Conservation (phyloP, 2,329 filamentous ascomycete genomes). For the Neofusicoccum umdonicola region DNA sequence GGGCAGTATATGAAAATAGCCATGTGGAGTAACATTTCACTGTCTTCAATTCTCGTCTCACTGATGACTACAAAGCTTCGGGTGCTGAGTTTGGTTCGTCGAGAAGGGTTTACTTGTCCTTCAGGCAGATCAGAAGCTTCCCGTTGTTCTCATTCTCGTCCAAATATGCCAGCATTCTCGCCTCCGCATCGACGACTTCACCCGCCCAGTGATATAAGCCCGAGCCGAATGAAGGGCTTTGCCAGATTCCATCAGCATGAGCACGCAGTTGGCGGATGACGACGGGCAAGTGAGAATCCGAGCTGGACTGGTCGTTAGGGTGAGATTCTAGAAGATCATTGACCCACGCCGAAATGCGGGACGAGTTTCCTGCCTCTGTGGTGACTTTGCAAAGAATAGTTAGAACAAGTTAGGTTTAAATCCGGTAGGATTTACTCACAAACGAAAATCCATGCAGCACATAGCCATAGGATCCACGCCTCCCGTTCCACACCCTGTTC, state of each 20-base stretch:
- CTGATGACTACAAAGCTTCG: no score
- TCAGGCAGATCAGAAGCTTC: constrained; percentile 8
- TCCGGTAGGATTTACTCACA: neutral
- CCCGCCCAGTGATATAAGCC: neutral
- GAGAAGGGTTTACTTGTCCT: neutral
- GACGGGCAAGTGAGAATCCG: neutral
- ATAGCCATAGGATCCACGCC: constrained; percentile 12
- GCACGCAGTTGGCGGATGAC: neutral
- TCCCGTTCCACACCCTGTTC: constrained; percentile 1
- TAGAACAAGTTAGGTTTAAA: neutral
- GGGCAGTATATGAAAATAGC: no score
- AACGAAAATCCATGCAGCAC: neutral
- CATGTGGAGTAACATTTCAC: no score
- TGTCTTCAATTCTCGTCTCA: no score
- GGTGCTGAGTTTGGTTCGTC: no score
- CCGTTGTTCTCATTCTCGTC: constrained; percentile 1
- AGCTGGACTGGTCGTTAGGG: neutral
- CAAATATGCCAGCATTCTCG: constrained; percentile 11
- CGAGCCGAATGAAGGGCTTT: neutral
- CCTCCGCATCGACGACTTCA: neutral
- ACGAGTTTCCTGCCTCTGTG: neutral
- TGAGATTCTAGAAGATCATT: neutral
- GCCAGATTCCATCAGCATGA: neutral
- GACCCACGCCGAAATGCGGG: constrained; percentile 1
- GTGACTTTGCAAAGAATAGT: neutral